phyloP scores from a whole-genome alignment of 257 asterid species.

The Lycium ferocissimum region DNA sequence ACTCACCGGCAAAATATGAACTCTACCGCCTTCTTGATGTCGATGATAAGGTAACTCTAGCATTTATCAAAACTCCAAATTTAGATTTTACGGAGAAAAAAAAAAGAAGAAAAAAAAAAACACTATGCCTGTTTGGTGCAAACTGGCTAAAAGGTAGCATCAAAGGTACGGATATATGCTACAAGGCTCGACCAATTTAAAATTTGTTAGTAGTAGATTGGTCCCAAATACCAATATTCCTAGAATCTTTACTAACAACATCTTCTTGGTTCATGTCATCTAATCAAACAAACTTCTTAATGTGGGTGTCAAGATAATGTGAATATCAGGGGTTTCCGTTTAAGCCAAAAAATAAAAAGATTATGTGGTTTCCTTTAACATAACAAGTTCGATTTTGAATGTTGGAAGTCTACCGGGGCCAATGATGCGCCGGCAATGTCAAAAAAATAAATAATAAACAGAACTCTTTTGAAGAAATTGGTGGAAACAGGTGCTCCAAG shows the following conservation, averaged over 20 bases:
- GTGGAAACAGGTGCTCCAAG: background rate
- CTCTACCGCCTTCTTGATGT: too few species aligned
- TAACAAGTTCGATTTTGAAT: background rate
- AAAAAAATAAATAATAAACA: background rate
- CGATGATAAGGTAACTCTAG: too few species aligned
- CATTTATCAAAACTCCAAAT: too few species aligned
- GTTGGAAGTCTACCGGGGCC: background rate
- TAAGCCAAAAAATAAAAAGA: background rate
- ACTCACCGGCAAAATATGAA: too few species aligned
- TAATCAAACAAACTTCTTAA: background rate
- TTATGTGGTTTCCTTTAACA: background rate
- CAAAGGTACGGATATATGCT: background rate
- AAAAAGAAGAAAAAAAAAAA: too few species aligned
- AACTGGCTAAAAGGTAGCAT: background rate
- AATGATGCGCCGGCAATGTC: background rate
- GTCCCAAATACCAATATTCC: background rate
- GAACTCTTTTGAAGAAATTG: background rate
- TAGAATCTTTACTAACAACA: background rate
- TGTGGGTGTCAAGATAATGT: background rate
- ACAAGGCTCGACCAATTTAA: background rate
- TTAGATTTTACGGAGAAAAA: too few species aligned
- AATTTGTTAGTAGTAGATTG: conserved; percentile 8
- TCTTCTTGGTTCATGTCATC: background rate
- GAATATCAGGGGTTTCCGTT: background rate
- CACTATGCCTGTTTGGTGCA: too few species aligned